Conservation (phyloP, 2,329 filamentous ascomycete species). For the Chrysoporthe deuterocubensis region DNA sequence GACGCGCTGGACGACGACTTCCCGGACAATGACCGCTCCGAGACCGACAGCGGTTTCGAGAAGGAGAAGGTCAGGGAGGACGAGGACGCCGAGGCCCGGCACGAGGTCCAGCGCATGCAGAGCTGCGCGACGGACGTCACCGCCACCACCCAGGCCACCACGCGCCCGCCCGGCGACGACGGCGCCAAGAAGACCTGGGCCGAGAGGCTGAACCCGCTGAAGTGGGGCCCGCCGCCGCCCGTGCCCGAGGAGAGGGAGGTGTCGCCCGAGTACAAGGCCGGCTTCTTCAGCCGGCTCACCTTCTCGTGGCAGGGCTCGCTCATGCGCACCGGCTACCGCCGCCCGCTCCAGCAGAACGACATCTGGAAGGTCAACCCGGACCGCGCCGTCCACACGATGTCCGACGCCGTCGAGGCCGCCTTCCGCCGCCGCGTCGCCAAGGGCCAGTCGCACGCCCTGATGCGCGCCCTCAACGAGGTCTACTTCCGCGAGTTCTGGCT, state of each 20-base stretch:
- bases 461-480: constrained; percentile 84
- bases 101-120: constrained; percentile 47
- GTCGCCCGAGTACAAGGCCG: constrained; percentile 73
- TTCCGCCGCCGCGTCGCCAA: constrained; percentile 71
- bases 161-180: constrained; percentile 32
- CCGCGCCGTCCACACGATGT: constrained; percentile 72
- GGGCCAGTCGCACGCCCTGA: constrained; percentile 73
- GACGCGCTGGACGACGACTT: constrained; percentile 25
- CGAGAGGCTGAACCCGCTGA: constrained; percentile 63
- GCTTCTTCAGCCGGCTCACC: constrained; percentile 74
- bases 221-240: constrained; percentile 60
- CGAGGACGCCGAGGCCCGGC: constrained; percentile 35
- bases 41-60: constrained; percentile 27
- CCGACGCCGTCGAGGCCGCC: constrained; percentile 65
- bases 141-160: constrained; percentile 49
- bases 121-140: constrained; percentile 61
- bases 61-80: constrained; percentile 29
- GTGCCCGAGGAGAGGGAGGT: constrained; percentile 56
- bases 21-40: constrained; percentile 20
- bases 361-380: constrained; percentile 88
- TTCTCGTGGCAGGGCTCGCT: constrained; percentile 92
- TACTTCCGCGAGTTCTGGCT: constrained; percentile 85
- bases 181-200: constrained; percentile 64
- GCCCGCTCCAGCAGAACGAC: constrained; percentile 80
- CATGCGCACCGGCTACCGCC: constrained; percentile 87